Base-by-base conservation (phyloP, 1,284 basidiomycete genomes). In the Taiwanofungus camphoratus region DNA sequence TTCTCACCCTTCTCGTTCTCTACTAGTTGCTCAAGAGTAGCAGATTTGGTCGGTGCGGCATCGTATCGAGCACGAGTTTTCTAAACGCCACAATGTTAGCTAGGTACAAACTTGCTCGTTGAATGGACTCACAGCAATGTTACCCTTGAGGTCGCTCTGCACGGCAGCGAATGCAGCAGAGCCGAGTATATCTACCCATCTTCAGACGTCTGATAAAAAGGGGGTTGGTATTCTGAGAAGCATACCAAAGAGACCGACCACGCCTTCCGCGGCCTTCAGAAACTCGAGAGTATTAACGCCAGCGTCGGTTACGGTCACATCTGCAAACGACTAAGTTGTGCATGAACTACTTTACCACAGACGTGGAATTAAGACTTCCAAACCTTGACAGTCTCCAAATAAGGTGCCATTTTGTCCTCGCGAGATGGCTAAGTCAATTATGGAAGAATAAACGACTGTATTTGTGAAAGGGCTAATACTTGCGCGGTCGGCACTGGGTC, bases 221-320 rank as follows among this genome's bases (percentile, higher is more conserved):
- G n/a, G 23, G 11, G 34, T 22, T 8, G 11, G 15, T n/a, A 3
- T 23, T n/a, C 15, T 15, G 19, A 27, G 15, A 9, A 1, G 65
- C 82, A 49, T 56, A 95, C 93, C 88, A 62, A 99, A 97, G 55
- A 99, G 73, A 53, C 86, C 84, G 52, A 95, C 87, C 38, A 99
- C 75, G 34, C 92, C 93, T 54, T 91, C 79, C 3, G 89, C 77
- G 7, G 96, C 96, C 58, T 96, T 83, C 51, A 95, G 75, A 71
- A 99, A 99, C 34, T 76, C 71, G 33, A 78, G 64, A 3, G 96
- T 98, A 62, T 97, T 84, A 62, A 99, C 81, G 52, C 95, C 94
- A 52, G 74, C 75, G 54, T 91, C 85, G 49, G 87, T 91, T 58
- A 92, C 74, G 26, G 87, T 78, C 23, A 99, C 95, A 65, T 96